Evolutionary conservation across 345 rosid species (phyloP), one percentile per base, ranked within the genome.

Genomic region (Lagerstroemia speciosa): DNA sequence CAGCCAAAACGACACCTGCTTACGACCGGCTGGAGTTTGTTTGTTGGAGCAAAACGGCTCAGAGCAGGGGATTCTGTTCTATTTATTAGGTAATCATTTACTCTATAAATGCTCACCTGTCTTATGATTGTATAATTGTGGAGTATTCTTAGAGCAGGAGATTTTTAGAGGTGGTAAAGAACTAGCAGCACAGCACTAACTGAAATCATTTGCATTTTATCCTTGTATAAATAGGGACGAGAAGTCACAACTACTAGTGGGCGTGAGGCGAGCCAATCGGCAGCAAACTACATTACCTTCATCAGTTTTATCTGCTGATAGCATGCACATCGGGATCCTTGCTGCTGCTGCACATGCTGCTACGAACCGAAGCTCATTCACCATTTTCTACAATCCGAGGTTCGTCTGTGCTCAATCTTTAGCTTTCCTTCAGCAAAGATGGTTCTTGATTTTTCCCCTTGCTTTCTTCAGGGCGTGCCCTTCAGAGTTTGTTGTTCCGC

Each of bases 321-420:
- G 97, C 79, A 95, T 95, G 98, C 98, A 95, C 82, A 95, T 95
- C 29, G 99, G 98, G 71, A 96, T 95, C 66, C 99, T 95, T 78
- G 98, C 99, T 72, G 99, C 99, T 74, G 97, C 99, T 0, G 99
- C 99, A 69, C 99, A 95, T 66, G 99, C 99, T 41, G 90, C 97
- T 41, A 83, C 97, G 0, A 90, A 86, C 62, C 81, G 89, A 20
- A 95, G 89, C 71, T 85, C 93, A 33, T 95, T 95, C 79, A 86
- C 91, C 45, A 92, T 95, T 64, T 95, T 88, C 84, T 95, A 90
- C 78, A 95, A 95, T 74, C 99, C 99, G 27, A 92, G 99, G 99
- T 95, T 36, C 64, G 72, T 71, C 57, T 31, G 19, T 31, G 24
- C 37, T 58, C 41, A 12, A 33, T 19, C 29, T 45, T 3, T 14